Evolutionary conservation across 306 rosid species (phyloP), one percentile per base, ranked within the genome.

Genomic region (Luffa aegyptiaca): DNA sequence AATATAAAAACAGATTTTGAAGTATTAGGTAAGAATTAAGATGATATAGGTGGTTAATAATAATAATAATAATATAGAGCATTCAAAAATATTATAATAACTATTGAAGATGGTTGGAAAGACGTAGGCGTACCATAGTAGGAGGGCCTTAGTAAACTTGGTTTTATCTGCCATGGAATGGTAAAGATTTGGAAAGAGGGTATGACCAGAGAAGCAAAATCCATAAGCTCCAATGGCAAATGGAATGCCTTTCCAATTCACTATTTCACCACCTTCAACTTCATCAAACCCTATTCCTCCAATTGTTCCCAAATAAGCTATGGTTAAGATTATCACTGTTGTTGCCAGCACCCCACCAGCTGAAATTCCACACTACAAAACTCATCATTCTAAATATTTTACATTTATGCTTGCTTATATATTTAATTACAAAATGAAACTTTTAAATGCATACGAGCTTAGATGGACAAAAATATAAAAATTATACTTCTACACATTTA

Each of bases 81-180:
- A 10, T 51, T 46, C 52, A 26, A n/a, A n/a, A n/a, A n/a, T n/a
- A n/a, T n/a, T n/a, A n/a, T n/a, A n/a, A n/a, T n/a, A n/a, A n/a
- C n/a, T n/a, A n/a, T n/a, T n/a, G n/a, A n/a, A n/a, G n/a, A n/a
- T n/a, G n/a, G n/a, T n/a, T n/a, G n/a, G n/a, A n/a, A n/a, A n/a
- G n/a, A n/a, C n/a, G n/a, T n/a, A n/a, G n/a, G n/a, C 55, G 42
- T 71, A 88, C 88, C 92, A 84, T 66, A 82, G 75, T 11, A 80
- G 46, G 2, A 92, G 20, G 42, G 96, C 93, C 64, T 78, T 82
- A 79, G 78, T 88, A 75, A 88, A 90, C 84, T 90, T 79, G 76
- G 66, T 86, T 83, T 90, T 93, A 84, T 89, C 83, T n/a, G 92
- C 93, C 97, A 93, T 92, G 8, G 94, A 93, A 48, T 90, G 97